A percentile compares a stretch with the other conserved stretches of the same genome.
phyloP scores from a whole-genome alignment of 495 filamentous ascomycete genomes.

The Cladorrhinum samala region DNA sequence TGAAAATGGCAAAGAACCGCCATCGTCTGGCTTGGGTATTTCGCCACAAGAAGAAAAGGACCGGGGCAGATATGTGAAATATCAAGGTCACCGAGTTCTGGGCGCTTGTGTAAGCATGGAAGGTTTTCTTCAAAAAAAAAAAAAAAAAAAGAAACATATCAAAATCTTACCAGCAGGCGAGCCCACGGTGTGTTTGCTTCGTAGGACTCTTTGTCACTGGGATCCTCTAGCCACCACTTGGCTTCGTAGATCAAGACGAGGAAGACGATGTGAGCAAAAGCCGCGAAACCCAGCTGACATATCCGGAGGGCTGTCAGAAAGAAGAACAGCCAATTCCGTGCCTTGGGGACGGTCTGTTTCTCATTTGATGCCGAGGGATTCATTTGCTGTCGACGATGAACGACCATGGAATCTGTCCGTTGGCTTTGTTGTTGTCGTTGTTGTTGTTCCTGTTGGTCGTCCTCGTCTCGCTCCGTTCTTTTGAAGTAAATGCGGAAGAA shows the following conservation, averaged over 20 bases:
- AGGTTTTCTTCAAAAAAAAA: not conserved
- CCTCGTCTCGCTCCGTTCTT: conserved; percentile 27
- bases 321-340: conserved; percentile 5
- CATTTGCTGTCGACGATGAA: too few species aligned
- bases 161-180: not conserved
- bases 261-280: not conserved
- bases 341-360: conserved; percentile 51
- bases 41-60: not conserved
- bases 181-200: not conserved
- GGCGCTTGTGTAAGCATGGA: not conserved
- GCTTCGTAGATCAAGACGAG: not conserved
- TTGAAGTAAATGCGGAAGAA: not conserved
- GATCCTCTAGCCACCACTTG: not conserved
- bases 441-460: conserved; percentile 22
- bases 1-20: not conserved
- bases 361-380: conserved; percentile 21
- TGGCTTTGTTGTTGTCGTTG: too few species aligned
- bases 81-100: not conserved
- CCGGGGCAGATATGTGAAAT: not conserved
- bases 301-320: conserved; percentile 2
- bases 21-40: not conserved
- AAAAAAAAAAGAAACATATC: not conserved
- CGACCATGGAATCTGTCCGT: not conserved
- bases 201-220: not conserved
- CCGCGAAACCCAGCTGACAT: conserved; percentile 6